phyloP scores from a whole-genome alignment of 2,329 filamentous ascomycete genomes.

The Penicillium griseofulvum region DNA sequence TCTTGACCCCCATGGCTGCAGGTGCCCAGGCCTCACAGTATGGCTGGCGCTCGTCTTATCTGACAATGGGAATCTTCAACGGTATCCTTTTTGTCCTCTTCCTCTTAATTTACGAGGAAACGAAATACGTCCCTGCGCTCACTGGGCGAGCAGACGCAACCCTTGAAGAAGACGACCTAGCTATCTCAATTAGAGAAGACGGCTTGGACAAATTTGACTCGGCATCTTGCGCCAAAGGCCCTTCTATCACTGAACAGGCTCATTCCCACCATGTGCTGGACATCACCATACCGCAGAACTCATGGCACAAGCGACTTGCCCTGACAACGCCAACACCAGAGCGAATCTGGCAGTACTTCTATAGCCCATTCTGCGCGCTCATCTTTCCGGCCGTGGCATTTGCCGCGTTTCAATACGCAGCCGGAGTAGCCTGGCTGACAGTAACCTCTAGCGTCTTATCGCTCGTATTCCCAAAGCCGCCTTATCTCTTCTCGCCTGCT shows the following conservation, averaged over 20 bases:
- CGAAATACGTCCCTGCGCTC: conserved; percentile 29
- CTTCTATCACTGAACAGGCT: conserved; percentile 5
- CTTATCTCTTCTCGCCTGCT: conserved; percentile 33
- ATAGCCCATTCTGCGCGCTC: conserved; percentile 33
- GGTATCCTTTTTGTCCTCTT: conserved; percentile 30
- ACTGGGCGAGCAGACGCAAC: neutral
- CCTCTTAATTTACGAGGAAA: conserved; percentile 39
- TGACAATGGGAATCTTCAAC: conserved; percentile 35
- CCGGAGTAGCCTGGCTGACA: conserved; percentile 38
- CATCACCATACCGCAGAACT: conserved; percentile 23
- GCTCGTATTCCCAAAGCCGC: conserved; percentile 36
- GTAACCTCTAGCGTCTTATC: conserved; percentile 33
- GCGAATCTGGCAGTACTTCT: conserved; percentile 31
- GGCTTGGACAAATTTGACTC: conserved; percentile 1
- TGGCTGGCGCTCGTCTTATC: conserved; percentile 38
- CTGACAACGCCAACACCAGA: conserved; percentile 26
- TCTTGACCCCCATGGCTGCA: conserved; percentile 36
- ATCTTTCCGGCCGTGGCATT: conserved; percentile 44
- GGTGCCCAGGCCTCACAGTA: conserved; percentile 34
- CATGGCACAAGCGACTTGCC: conserved; percentile 28
- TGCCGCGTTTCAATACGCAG: conserved; percentile 42
- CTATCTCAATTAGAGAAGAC: neutral
- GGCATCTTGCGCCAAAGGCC: conserved; percentile 6
- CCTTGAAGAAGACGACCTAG: conserved; percentile 4
- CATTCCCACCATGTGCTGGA: conserved; percentile 25